phyloP scores from a whole-genome alignment of 768 basidiomycete species.

The Pleurotus pulmonarius region DNA sequence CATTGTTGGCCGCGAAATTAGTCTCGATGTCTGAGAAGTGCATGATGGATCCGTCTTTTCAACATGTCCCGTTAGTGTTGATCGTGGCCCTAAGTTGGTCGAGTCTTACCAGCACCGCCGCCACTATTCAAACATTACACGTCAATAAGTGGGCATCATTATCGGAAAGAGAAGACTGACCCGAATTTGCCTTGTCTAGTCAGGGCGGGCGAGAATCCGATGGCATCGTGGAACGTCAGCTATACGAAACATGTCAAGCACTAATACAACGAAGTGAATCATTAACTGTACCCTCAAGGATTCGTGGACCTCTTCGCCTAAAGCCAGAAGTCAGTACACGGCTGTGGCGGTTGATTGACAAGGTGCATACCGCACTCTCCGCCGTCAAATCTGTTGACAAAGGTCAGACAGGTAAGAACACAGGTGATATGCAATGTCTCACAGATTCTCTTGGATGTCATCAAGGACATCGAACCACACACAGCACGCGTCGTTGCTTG shows the following conservation, averaged over 20 bases:
- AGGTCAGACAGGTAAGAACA: not conserved
- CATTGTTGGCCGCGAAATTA: conserved; percentile 18
- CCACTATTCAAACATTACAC: conserved; percentile 11
- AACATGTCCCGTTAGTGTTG: not conserved
- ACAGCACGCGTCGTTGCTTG: conserved; percentile 3
- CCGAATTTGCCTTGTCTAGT: conserved; percentile 18
- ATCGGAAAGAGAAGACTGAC: conserved; percentile 9
- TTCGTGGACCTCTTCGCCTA: conserved; percentile 8
- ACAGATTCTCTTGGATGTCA: conserved; percentile 6
- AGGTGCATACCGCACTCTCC: conserved; percentile 6
- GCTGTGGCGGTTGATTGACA: not conserved
- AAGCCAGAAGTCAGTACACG: not conserved
- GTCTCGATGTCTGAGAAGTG: conserved; percentile 18
- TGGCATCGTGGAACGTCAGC: conserved; percentile 29
- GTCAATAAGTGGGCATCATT: not conserved
- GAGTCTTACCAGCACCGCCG: conserved; percentile 17
- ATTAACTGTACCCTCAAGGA: not conserved
- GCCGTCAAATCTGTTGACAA: conserved; percentile 4
- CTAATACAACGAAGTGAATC: not conserved
- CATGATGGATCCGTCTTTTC: conserved; percentile 23
- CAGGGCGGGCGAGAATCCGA: conserved; percentile 25
- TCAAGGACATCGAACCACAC: conserved; percentile 8
- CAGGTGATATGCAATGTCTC: not conserved
- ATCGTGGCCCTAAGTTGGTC: not conserved
- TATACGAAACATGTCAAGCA: not conserved